Conservation (phyloP, 805 yeast genomes). For the Zygosaccharomyces bailii region DNA sequence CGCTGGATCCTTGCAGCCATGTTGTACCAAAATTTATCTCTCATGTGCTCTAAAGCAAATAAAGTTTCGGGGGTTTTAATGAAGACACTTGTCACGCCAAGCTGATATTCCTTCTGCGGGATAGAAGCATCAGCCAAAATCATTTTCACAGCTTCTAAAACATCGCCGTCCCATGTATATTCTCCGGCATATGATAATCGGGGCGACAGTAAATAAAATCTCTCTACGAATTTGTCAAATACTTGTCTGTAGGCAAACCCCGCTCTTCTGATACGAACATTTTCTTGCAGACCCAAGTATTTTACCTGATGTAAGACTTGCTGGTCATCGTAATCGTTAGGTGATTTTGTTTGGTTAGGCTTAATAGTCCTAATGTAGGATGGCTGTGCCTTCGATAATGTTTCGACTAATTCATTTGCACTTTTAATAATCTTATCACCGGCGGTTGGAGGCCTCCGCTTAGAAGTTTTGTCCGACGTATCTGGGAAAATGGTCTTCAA, state of each 20-base stretch:
- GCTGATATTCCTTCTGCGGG: slow-evolving; percentile 77
- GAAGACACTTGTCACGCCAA: slow-evolving; percentile 89
- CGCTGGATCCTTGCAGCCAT: slow-evolving; percentile 98
- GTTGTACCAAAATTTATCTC: slow-evolving; percentile 96
- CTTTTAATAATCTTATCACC: slow-evolving; percentile 89
- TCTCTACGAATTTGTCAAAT: slow-evolving; percentile 91
- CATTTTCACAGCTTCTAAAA: slow-evolving; percentile 50
- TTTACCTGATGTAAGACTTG: slow-evolving; percentile 95
- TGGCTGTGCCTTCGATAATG: slow-evolving; percentile 87
- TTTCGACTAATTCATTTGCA: slow-evolving; percentile 86
- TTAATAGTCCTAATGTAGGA: slow-evolving; percentile 96
- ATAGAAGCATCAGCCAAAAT: slow-evolving; percentile 61
- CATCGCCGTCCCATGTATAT: slow-evolving; percentile 60
- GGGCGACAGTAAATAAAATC: slow-evolving; percentile 83
- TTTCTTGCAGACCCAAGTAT: slow-evolving; percentile 92
- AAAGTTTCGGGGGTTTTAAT: slow-evolving; percentile 96
- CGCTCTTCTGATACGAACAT: slow-evolving; percentile 95
- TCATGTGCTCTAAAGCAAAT: slow-evolving; percentile 91
- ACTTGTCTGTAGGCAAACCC: slow-evolving; percentile 98
- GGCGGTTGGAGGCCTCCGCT: slow-evolving; percentile 91
- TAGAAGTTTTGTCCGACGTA: slow-evolving; percentile 60
- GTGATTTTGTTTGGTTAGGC: slow-evolving; percentile 90
- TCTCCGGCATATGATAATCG: slow-evolving; percentile 91
- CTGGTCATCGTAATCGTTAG: slow-evolving; percentile 80
- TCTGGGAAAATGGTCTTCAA: slow-evolving; percentile 59